Percentiles rank a stretch among this genome's conserved stretches.
These are phyloP conservation scores for Phlegmacium glaucopus DNA, from an alignment of 768 basidiomycete species.

Conservation along the genomic window DNA sequence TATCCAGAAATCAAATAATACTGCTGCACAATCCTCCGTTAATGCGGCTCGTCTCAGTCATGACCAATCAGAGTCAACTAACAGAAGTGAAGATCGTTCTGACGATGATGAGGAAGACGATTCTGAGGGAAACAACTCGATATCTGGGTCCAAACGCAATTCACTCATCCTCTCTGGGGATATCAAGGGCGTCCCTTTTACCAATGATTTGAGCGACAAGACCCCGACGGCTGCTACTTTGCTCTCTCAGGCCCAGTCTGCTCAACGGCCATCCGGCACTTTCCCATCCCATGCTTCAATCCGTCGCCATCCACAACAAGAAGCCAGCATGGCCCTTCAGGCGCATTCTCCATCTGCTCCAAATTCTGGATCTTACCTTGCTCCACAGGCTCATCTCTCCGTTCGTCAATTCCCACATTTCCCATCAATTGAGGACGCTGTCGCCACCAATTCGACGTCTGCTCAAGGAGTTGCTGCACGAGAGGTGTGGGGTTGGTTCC, in stretches of 20 bases:
- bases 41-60: slow-evolving; percentile 72
- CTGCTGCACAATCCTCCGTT: slow-evolving; percentile 69
- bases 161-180: slow-evolving; percentile 66
- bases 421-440: slow-evolving; percentile 83
- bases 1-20: slow-evolving; percentile 88
- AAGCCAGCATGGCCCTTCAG: slow-evolving; percentile 49
- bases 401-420: slow-evolving; percentile 79
- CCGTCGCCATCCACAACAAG: slow-evolving; percentile 66
- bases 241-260: slow-evolving; percentile 73
- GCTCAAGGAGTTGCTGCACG: slow-evolving; percentile 76
- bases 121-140: slow-evolving; percentile 68
- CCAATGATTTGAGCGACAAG: slow-evolving; percentile 75
- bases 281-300: slow-evolving; percentile 74
- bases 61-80: slow-evolving; percentile 60
- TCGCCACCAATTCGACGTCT: slow-evolving; percentile 62
- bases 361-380: slow-evolving; percentile 44
- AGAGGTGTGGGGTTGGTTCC: slow-evolving; percentile 91
- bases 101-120: slow-evolving; percentile 89
- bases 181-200: slow-evolving; percentile 53
- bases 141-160: slow-evolving; percentile 65
- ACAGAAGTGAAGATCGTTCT: slow-evolving; percentile 66
- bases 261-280: slow-evolving; percentile 53
- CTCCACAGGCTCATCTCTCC: slow-evolving; percentile 51
- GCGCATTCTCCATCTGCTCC: slow-evolving; percentile 55
- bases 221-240: slow-evolving; percentile 80